phyloP scores from a whole-genome alignment of 495 filamentous ascomycete species.

The Hyphodiscus hymeniophilus region DNA sequence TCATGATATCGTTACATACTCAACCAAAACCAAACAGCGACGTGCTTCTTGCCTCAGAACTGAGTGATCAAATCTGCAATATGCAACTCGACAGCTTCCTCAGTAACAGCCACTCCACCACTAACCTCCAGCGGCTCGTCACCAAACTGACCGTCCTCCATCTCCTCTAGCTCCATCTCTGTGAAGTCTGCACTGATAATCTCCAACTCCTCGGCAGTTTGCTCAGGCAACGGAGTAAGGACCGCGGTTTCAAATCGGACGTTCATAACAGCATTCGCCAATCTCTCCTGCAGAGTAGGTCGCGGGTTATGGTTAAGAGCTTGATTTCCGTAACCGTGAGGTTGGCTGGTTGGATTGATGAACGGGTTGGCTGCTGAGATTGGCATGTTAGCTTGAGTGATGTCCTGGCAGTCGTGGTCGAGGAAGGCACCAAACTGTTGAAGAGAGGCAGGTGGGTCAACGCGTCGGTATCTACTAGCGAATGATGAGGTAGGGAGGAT shows the following conservation, averaged over 20 bases:
- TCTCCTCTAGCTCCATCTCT: slow-evolving; percentile 11
- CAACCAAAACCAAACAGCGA: too few relatives aligned
- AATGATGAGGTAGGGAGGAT: background rate
- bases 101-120: slow-evolving; percentile 47
- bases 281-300: too few relatives aligned
- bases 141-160: background rate
- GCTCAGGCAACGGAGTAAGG: slow-evolving; percentile 1
- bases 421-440: too few relatives aligned
- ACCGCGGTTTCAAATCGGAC: background rate
- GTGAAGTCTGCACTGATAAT: slow-evolving; percentile 1
- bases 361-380: background rate
- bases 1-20: too few relatives aligned
- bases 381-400: background rate
- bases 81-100: slow-evolving; percentile 45
- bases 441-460: too few relatives aligned
- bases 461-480: too few relatives aligned
- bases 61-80: slow-evolving; percentile 45
- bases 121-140: slow-evolving; percentile 31
- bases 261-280: background rate
- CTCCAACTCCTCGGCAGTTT: slow-evolving; percentile 1
- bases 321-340: background rate
- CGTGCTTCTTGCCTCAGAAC: slow-evolving; percentile 1
- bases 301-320: background rate
- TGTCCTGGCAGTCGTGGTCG: too few relatives aligned
- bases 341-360: background rate